These are phyloP conservation scores for Podaxis sp. DNA, from an alignment of 768 basidiomycete genomes.

Conservation along the genomic window DNA sequence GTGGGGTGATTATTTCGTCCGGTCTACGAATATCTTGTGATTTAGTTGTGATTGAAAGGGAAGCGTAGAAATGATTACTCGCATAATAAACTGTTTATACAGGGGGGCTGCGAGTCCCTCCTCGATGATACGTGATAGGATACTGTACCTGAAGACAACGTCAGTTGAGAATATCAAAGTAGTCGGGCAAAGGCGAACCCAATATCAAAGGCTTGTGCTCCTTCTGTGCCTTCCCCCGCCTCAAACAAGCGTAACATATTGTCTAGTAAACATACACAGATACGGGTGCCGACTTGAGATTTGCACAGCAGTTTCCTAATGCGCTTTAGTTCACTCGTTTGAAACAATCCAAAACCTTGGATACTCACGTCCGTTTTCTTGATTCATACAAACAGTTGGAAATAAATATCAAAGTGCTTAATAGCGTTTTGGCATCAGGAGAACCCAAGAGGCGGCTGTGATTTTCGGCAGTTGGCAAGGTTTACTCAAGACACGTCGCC, in stretches of 20 bases:
- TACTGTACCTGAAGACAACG: conserved; percentile 48
- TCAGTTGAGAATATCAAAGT: conserved; percentile 9
- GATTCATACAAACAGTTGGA: conserved; percentile 68
- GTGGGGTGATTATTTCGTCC: conserved; percentile 75
- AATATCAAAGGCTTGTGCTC: conserved; percentile 70
- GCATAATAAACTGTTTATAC: conserved; percentile 64
- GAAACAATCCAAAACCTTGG: conserved; percentile 3
- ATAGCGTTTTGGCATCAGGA: conserved; percentile 57
- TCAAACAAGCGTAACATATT: conserved; percentile 71
- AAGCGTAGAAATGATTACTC: conserved; percentile 22
- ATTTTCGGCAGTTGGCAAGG: conserved; percentile 14
- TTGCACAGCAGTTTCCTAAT: conserved; percentile 51
- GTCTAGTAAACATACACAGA: conserved; percentile 70
- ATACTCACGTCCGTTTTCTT: conserved; percentile 51
- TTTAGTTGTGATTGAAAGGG: conserved; percentile 8
- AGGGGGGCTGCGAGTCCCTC: conserved; percentile 55
- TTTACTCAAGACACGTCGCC: neutral
- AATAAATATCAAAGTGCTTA: conserved; percentile 67
- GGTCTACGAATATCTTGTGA: conserved; percentile 33
- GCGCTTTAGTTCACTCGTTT: conserved; percentile 13
- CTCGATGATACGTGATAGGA: conserved; percentile 64
- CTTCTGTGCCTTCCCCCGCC: conserved; percentile 60
- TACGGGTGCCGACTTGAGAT: conserved; percentile 54
- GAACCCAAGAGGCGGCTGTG: conserved; percentile 57
- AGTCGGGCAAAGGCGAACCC: conserved; percentile 45